phyloP scores from a whole-genome alignment of 2,329 filamentous ascomycete genomes.

The Emergomyces orientalis region DNA sequence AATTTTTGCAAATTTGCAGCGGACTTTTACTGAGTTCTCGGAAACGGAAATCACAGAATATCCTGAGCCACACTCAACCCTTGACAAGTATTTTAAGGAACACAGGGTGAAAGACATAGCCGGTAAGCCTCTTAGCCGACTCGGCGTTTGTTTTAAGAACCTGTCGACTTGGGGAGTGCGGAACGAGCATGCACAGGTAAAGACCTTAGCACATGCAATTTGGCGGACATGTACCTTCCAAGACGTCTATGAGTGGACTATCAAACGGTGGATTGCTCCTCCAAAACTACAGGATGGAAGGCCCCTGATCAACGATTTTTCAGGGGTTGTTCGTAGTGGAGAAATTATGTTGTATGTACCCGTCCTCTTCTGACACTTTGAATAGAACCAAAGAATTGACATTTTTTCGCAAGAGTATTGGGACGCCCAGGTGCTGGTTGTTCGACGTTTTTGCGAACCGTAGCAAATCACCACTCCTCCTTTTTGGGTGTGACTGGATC shows the following conservation, averaged over 20 bases:
- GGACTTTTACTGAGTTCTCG: conserved; percentile 21
- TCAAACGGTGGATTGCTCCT: conserved; percentile 40
- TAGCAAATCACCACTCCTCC: conserved; percentile 72
- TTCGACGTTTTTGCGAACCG: conserved; percentile 73
- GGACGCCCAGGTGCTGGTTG: conserved; percentile 60
- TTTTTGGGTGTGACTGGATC: conserved; percentile 57
- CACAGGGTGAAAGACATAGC: conserved; percentile 54
- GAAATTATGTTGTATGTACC: conserved; percentile 52
- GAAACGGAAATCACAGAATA: conserved; percentile 13
- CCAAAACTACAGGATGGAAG: conserved; percentile 39
- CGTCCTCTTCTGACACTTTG: not conserved
- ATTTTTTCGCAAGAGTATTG: conserved; percentile 36
- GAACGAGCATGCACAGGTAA: conserved; percentile 53
- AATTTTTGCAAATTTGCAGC: conserved; percentile 26
- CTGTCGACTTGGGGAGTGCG: conserved; percentile 61
- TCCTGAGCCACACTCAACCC: conserved; percentile 48
- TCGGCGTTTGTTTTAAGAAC: conserved; percentile 64
- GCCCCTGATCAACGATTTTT: conserved; percentile 53
- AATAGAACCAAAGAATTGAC: not conserved
- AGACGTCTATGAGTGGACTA: conserved; percentile 50
- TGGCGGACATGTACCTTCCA: conserved; percentile 67
- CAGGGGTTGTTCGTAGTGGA: conserved; percentile 53
- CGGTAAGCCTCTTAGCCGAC: conserved; percentile 45
- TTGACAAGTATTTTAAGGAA: conserved; percentile 59
- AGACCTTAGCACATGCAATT: conserved; percentile 60